phyloP scores from a whole-genome alignment of 176 grass and related monocot genomes.

The Aechmea fasciata region DNA sequence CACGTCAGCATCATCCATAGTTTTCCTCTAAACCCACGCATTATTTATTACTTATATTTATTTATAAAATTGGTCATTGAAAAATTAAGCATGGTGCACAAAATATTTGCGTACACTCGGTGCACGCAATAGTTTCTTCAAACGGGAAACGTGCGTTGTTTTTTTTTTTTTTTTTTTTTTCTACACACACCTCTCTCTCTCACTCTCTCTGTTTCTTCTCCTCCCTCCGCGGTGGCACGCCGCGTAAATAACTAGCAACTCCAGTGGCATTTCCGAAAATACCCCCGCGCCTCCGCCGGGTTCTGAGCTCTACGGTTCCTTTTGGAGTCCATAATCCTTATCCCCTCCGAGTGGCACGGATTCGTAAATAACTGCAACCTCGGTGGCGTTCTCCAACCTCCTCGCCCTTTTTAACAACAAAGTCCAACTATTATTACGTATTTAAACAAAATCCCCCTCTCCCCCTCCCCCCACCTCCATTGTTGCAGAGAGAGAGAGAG shows the following conservation, averaged over 20 bases:
- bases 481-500: no score
- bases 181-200: background rate
- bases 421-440: no score
- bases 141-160: no score
- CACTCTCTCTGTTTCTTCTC: background rate
- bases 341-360: background rate
- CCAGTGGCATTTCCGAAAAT: background rate
- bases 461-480: no score
- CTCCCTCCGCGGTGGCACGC: background rate
- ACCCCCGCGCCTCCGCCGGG: background rate
- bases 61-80: no score
- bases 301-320: background rate
- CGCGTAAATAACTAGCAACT: background rate
- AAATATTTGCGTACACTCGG: no score
- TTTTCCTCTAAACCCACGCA: no score
- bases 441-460: no score
- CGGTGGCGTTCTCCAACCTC: background rate
- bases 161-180: background rate
- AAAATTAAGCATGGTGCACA: no score
- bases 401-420: background rate
- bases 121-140: no score
- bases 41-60: no score
- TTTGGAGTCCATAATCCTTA: background rate
- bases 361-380: background rate
- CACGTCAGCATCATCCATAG: background rate